A percentile compares a stretch with the other conserved stretches of the same genome.
Conservation (phyloP, 1,284 basidiomycete species). For the Pseudozyma sp. region DNA sequence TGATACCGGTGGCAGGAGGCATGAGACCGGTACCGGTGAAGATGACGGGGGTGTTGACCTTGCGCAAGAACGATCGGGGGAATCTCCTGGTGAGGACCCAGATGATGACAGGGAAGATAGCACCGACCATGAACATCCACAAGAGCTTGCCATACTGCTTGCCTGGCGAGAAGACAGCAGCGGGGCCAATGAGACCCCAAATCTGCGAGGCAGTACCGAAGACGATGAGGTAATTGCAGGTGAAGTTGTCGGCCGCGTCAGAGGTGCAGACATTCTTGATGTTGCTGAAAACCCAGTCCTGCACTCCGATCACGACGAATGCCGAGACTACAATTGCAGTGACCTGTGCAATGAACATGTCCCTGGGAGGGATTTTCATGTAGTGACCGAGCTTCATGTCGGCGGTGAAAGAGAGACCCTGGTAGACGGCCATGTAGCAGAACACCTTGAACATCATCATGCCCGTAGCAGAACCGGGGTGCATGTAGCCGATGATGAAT, state of each 20-base stretch:
- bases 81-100: conserved; percentile 57
- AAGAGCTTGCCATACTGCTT: conserved; percentile 56
- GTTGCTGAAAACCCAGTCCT: conserved; percentile 81
- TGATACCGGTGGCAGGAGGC: conserved; percentile 68
- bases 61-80: conserved; percentile 50
- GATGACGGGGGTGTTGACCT: conserved; percentile 61
- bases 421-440: conserved; percentile 75
- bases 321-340: conserved; percentile 77
- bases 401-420: conserved; percentile 75
- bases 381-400: conserved; percentile 74
- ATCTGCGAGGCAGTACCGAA: conserved; percentile 63
- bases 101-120: conserved; percentile 57
- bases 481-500: conserved; percentile 80
- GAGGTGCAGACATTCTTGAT: conserved; percentile 77
- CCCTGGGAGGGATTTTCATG: conserved; percentile 73
- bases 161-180: conserved; percentile 54
- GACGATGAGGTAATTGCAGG: conserved; percentile 53
- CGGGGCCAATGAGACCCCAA: conserved; percentile 71
- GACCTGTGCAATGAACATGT: conserved; percentile 75
- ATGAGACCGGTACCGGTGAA: conserved; percentile 61
- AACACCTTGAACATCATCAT: conserved; percentile 85
- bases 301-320: conserved; percentile 70
- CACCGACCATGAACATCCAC: conserved; percentile 62
- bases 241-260: conserved; percentile 63
- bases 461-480: conserved; percentile 81